phyloP scores from a whole-genome alignment of 1,139 yeast genomes.

The Wickerhamomyces sp. region DNA sequence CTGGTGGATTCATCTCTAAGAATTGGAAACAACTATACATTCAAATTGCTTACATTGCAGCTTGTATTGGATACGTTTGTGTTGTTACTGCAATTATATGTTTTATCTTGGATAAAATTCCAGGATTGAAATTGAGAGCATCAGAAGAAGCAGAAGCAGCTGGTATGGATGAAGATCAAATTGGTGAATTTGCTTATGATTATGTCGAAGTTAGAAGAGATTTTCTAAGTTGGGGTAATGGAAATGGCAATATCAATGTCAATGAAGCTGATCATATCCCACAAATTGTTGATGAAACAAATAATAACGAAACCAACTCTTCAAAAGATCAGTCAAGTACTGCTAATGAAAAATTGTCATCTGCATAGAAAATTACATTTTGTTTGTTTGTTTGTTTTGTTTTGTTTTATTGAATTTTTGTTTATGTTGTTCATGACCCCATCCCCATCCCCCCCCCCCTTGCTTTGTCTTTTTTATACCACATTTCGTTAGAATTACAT shows the following conservation, averaged over 20 bases:
- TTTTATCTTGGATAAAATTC: slow-evolving; percentile 67
- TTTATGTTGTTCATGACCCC: too few species aligned
- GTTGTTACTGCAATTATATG: slow-evolving; percentile 78
- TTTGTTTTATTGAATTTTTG: too few species aligned
- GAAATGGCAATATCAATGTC: slow-evolving; percentile 6
- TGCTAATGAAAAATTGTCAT: slow-evolving; percentile 22
- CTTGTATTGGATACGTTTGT: slow-evolving; percentile 69
- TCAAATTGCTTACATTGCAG: slow-evolving; percentile 78
- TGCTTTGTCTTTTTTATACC: too few species aligned
- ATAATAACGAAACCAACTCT: not conserved
- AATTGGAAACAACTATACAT: slow-evolving; percentile 89
- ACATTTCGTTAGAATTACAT: too few species aligned
- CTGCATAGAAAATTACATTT: too few species aligned
- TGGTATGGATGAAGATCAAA: slow-evolving; percentile 95
- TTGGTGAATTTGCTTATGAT: slow-evolving; percentile 97
- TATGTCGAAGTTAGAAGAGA: slow-evolving; percentile 96
- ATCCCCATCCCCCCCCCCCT: too few species aligned
- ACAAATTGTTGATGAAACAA: slow-evolving; percentile 3
- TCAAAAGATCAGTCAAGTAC: slow-evolving; percentile 6
- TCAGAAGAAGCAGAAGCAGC: slow-evolving; percentile 79
- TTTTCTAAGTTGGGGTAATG: slow-evolving; percentile 62
- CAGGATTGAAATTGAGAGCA: slow-evolving; percentile 77
- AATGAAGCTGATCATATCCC: slow-evolving; percentile 9
- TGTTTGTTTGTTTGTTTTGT: too few species aligned
- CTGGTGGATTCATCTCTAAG: slow-evolving; percentile 89